A percentile compares a stretch with the other conserved stretches of the same genome.
phyloP scores from a whole-genome alignment of 768 basidiomycete species.

The Auricularia heimuer region DNA sequence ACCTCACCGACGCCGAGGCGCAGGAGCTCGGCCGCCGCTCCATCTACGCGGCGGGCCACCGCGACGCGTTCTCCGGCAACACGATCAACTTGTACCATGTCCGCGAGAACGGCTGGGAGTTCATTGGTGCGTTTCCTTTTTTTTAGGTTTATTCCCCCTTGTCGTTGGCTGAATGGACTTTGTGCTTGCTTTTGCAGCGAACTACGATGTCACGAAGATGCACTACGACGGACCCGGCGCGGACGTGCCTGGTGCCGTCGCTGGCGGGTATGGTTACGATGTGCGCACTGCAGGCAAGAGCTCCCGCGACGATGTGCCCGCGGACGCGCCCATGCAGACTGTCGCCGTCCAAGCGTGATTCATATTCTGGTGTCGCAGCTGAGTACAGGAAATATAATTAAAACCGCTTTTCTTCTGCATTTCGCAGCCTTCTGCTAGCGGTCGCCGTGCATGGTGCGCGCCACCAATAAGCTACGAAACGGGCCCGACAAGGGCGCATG shows the following conservation, averaged over 20 bases:
- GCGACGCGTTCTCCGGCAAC: conserved; percentile 94
- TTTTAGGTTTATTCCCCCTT: background rate
- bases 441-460: too few relatives aligned
- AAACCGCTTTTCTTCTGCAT: too few relatives aligned
- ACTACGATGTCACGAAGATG: conserved; percentile 83
- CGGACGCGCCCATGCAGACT: background rate
- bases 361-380: conserved; percentile 61
- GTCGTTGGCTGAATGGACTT: conserved; percentile 2
- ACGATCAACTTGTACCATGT: conserved; percentile 94
- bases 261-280: conserved; percentile 74
- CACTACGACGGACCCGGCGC: conserved; percentile 80
- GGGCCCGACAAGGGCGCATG: too few relatives aligned
- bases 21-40: conserved; percentile 88
- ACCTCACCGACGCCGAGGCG: conserved; percentile 85
- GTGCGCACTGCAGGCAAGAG: conserved; percentile 31
- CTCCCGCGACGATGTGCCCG: conserved; percentile 1
- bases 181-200: conserved; percentile 43
- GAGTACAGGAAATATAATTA: conserved; percentile 18
- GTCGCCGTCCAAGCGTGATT: conserved; percentile 17
- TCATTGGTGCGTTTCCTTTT: conserved; percentile 58
- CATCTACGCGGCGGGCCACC: conserved; percentile 94
- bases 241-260: conserved; percentile 48
- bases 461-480: too few relatives aligned
- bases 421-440: too few relatives aligned
- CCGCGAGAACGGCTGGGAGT: conserved; percentile 90